phyloP scores from a whole-genome alignment of 306 rosid genomes.

The Cucumis melo region DNA sequence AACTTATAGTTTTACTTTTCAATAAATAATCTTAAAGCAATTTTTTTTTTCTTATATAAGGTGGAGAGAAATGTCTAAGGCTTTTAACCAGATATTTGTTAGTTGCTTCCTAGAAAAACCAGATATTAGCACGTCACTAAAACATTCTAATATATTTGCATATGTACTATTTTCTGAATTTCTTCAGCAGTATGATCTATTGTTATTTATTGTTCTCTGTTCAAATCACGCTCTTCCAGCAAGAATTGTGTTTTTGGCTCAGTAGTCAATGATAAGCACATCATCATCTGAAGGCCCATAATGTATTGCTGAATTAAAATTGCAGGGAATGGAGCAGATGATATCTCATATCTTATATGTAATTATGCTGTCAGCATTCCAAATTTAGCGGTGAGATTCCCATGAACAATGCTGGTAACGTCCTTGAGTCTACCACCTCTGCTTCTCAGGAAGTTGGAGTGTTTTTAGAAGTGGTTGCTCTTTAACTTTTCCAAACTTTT shows the following conservation, averaged over 20 bases:
- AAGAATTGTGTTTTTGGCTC: not conserved
- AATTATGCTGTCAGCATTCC: slow-evolving; percentile 60
- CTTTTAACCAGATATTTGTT: not conserved
- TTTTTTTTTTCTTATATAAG: too few relatives aligned
- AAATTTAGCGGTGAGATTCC: slow-evolving; percentile 64
- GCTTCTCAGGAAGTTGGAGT: slow-evolving; percentile 24
- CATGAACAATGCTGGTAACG: slow-evolving; percentile 35
- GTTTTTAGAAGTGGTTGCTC: not conserved
- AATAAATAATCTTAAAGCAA: not conserved
- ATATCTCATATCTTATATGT: slow-evolving; percentile 44
- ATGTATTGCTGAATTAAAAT: slow-evolving; percentile 15
- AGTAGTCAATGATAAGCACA: not conserved
- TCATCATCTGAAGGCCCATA: not conserved
- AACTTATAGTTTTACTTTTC: too few relatives aligned
- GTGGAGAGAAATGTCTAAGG: not conserved
- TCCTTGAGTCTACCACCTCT: slow-evolving; percentile 20
- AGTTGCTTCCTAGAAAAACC: not conserved
- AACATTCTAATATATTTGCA: not conserved
- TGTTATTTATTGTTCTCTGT: not conserved
- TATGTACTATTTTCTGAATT: too few relatives aligned
- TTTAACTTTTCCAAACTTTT: not conserved
- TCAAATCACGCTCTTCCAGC: not conserved
- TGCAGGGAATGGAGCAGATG: slow-evolving; percentile 53
- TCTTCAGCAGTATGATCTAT: not conserved
- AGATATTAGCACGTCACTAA: not conserved